Evolutionary conservation across 257 asterid species (phyloP).

Genomic region (Solanum chmielewskii): DNA sequence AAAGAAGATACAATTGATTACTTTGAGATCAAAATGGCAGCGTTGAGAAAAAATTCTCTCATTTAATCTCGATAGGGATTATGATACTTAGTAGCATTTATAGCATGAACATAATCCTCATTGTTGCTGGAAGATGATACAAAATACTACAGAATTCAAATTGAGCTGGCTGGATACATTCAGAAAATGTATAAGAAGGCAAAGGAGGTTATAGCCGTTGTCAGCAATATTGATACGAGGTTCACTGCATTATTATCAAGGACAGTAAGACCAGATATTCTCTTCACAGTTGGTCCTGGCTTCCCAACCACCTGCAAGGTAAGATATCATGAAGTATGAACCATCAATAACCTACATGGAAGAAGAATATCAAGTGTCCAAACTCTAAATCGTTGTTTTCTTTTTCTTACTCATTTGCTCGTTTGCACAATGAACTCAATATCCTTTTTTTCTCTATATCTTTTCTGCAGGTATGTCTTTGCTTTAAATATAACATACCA

Average conservation of each 20-base stretch:
- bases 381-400: neutral
- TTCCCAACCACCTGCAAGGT: constrained; percentile 70
- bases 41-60: neutral
- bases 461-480: neutral
- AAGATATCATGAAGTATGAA: neutral
- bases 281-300: constrained; percentile 87
- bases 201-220: constrained; percentile 43
- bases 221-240: constrained; percentile 60
- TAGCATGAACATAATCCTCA: neutral
- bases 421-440: neutral
- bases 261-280: constrained; percentile 62
- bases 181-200: constrained; percentile 55
- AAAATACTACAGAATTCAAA: neutral
- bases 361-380: neutral
- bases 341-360: neutral
- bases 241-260: constrained; percentile 89
- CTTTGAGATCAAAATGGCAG: neutral
- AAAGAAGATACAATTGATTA: neutral
- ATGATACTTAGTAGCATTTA: neutral
- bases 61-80: neutral
- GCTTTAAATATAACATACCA: neutral
- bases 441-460: neutral
- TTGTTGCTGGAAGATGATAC: neutral
- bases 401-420: neutral
- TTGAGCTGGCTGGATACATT: neutral